A percentile compares a stretch with the other conserved stretches of the same genome.
These are phyloP conservation scores for Thelephora aurantiotincta DNA, from an alignment of 768 basidiomycete species.

Conservation along the genomic window DNA sequence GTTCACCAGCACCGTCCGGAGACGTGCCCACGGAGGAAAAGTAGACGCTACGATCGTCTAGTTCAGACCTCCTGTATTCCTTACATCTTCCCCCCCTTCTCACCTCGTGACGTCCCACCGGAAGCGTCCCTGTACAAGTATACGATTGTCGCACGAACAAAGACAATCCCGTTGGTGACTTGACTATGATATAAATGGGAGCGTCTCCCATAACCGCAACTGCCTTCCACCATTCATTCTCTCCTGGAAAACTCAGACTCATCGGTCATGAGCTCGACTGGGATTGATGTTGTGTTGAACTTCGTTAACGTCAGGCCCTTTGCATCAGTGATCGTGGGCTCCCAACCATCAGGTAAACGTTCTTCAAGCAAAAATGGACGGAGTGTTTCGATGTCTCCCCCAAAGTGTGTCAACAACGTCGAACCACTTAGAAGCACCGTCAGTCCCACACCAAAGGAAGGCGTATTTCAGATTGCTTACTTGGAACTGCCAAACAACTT, in stretches of 20 bases:
- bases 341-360: constrained; percentile 58
- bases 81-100: no score
- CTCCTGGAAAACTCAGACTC: constrained; percentile 10
- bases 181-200: no score
- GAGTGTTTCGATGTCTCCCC: constrained; percentile 43
- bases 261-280: constrained; percentile 17
- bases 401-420: constrained; percentile 52
- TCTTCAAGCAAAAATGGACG: constrained; percentile 49
- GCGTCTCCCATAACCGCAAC: no score
- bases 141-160: no score
- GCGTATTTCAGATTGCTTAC: constrained; percentile 23
- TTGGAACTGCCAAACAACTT: constrained; percentile 54
- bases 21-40: no score
- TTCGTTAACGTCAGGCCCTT: constrained; percentile 43
- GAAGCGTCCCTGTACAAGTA: no score
- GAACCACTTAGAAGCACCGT: constrained; percentile 30
- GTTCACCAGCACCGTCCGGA: no score
- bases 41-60: no score
- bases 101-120: no score
- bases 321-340: constrained; percentile 37
- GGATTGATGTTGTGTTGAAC: constrained; percentile 31
- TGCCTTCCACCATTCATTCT: background rate
- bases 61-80: no score
- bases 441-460: background rate
- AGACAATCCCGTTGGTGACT: no score